Conservation (phyloP, 169 alveolate genomes). For the Plasmodium coatneyi region DNA sequence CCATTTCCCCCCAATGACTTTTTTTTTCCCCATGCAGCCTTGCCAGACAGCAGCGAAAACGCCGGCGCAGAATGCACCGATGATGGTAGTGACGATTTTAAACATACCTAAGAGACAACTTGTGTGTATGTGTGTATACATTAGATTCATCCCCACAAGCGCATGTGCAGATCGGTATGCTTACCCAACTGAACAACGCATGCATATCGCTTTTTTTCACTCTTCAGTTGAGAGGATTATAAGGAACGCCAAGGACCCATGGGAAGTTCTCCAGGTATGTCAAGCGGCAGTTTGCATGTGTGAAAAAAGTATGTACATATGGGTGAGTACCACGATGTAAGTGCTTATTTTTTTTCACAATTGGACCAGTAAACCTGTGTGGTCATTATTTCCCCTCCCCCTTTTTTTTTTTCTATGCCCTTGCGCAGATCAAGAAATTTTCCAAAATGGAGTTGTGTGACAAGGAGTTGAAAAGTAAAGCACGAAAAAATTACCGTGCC, state of each 20-base stretch:
- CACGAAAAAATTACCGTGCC: constrained; percentile 25
- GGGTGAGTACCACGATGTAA: neutral
- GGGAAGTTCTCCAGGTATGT: constrained; percentile 61
- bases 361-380: neutral
- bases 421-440: constrained; percentile 5
- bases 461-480: constrained; percentile 22
- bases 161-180: neutral
- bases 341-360: neutral
- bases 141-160: neutral
- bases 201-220: neutral
- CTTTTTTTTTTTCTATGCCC: neutral
- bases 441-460: neutral
- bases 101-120: neutral
- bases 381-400: neutral
- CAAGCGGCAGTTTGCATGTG: neutral
- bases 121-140: neutral
- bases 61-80: neutral
- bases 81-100: constrained; percentile 1
- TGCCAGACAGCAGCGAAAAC: neutral
- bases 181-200: neutral
- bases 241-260: constrained; percentile 46
- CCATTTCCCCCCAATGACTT: neutral
- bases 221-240: constrained; percentile 56
- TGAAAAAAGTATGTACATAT: neutral
- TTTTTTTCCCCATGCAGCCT: neutral